Base-by-base conservation (phyloP, 2,329 filamentous ascomycete species). In the Monosporascus sp. region DNA sequence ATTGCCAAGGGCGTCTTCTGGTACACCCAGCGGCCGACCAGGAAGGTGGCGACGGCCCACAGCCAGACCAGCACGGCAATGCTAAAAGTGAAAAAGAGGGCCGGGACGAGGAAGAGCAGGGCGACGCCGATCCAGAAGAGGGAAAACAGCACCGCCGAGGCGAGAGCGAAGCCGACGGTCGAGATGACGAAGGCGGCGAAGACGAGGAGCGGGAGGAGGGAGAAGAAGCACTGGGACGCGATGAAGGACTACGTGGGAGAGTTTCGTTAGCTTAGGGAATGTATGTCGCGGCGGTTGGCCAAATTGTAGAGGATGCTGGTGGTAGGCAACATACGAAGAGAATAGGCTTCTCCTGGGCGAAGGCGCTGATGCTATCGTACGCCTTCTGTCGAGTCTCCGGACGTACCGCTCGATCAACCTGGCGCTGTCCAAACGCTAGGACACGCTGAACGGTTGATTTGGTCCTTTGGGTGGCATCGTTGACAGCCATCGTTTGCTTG, bases 41-140 rank as follows among this genome's bases (percentile, higher is more conserved):
- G 37, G 66, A 85, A 91, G 48, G 78, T 79, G 16, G 77, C 80
- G 8, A 87, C 72, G 7, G 78, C 84, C 83, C 85, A 89, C 19
- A 81, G 70, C 82, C 88, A 93, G 56, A 87, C 70, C 55, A 86
- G 78, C 1, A 84, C 71, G 5, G 82, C 87, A 22, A 84, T 68
- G 48, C 78, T 78, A 14, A 79, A 82, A 3, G 86, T 85, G 57
- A 89, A 68, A 68, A 89, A 80, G 38, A 93, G 72, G 0, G 84
- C 80, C 1, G 88, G 88, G 0, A 89, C 71, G 17, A 94, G 77
- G 41, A 92, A 66, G 48, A 89, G 66, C 11, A 88, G 72, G 2
- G 86, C 87, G 45, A 89, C 68, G 49, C 84, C 82, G 51, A 84
- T 78, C 75, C 84, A 86, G 73, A 88, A 85, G 48, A 88, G 76